Conservation (phyloP, 2,329 filamentous ascomycete species). For the Neopestalotiopsis sp. region DNA sequence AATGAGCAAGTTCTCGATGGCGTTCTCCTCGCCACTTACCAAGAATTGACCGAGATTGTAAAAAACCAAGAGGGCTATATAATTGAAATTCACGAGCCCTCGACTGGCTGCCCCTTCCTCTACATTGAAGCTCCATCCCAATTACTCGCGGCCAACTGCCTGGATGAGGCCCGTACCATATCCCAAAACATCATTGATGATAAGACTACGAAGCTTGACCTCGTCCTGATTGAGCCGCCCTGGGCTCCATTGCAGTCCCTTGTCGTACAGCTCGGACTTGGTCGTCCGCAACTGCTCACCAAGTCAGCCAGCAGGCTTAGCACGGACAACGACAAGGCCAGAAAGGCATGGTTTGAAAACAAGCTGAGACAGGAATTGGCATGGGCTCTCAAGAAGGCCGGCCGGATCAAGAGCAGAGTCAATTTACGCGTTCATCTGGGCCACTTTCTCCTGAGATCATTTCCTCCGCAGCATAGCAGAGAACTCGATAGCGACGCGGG, state of each 20-base stretch:
- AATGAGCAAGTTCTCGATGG: not conserved
- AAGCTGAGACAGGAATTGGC: not conserved
- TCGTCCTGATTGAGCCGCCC: slow-evolving; percentile 16
- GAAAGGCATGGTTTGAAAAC: not conserved
- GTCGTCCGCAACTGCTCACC: not conserved
- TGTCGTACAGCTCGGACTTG: not conserved
- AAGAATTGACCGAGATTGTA: not conserved
- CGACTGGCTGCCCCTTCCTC: not conserved
- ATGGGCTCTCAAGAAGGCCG: slow-evolving; percentile 9
- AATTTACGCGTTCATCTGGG: slow-evolving; percentile 16
- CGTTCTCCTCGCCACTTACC: not conserved
- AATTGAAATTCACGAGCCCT: not conserved
- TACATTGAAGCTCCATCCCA: slow-evolving; percentile 11
- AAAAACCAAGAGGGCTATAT: not conserved
- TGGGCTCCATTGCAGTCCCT: not conserved
- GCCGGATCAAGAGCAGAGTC: slow-evolving; percentile 7
- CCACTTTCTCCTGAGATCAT: slow-evolving; percentile 12
- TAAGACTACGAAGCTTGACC: slow-evolving; percentile 10
- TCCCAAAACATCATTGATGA: slow-evolving; percentile 17
- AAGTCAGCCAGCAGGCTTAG: not conserved
- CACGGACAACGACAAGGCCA: not conserved
- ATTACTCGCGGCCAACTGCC: not conserved
- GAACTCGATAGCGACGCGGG: not conserved
- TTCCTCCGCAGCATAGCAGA: not conserved
- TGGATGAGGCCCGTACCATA: slow-evolving; percentile 14